phyloP scores from a whole-genome alignment of 345 rosid genomes.

The Acer saccharum region DNA sequence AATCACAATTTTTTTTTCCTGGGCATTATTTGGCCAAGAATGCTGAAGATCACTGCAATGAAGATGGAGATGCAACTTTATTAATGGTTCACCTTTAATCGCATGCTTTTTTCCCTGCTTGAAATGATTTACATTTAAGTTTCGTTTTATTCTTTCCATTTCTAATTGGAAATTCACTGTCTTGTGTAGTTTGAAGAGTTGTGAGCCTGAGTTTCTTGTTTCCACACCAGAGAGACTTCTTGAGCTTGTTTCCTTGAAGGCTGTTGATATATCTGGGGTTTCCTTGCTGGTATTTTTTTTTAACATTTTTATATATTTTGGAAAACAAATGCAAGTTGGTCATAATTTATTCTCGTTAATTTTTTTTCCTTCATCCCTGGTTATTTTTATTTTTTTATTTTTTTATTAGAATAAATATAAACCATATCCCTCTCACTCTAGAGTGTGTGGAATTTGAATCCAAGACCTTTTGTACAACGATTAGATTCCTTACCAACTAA shows the following conservation, averaged over 20 bases:
- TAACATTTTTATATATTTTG: not conserved
- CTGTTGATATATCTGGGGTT: constrained; percentile 67
- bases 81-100: not conserved
- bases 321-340: not conserved
- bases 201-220: constrained; percentile 91
- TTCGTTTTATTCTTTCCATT: not conserved
- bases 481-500: not conserved
- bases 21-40: not conserved
- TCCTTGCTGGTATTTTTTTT: constrained; percentile 69
- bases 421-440: not conserved
- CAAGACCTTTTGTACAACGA: not conserved
- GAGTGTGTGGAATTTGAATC: not conserved
- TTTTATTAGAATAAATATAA: not conserved
- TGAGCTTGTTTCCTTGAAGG: constrained; percentile 74
- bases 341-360: not conserved
- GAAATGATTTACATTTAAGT: constrained; percentile 1
- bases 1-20: not conserved
- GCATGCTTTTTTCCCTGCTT: not conserved
- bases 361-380: not conserved
- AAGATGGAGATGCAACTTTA: not conserved
- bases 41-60: not conserved
- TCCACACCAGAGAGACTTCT: constrained; percentile 88
- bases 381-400: not conserved
- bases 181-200: constrained; percentile 59
- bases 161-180: constrained; percentile 10